A percentile compares a stretch with the other conserved stretches of the same genome.
phyloP scores from a whole-genome alignment of 2,329 filamentous ascomycete genomes.

The Diaporthe sp. region DNA sequence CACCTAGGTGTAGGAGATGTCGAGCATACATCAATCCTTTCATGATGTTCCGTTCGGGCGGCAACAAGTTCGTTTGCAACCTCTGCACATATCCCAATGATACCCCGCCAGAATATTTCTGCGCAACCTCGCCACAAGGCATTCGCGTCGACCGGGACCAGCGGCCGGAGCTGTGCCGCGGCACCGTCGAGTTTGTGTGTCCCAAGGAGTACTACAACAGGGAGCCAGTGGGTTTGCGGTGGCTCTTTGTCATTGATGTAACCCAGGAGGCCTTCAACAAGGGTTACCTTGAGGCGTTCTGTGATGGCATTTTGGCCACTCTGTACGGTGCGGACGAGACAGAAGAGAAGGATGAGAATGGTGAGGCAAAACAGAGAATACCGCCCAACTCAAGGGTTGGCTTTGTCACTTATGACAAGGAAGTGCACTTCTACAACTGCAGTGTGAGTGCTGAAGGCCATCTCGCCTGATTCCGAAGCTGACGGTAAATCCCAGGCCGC shows the following conservation, averaged over 20 bases:
- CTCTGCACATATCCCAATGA: constrained; percentile 98
- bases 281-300: constrained; percentile 91
- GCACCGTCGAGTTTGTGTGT: constrained; percentile 96
- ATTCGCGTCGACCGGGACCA: constrained; percentile 89
- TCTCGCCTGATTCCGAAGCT: neutral
- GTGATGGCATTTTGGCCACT: constrained; percentile 87
- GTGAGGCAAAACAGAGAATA: constrained; percentile 71
- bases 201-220: constrained; percentile 99
- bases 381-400: constrained; percentile 89
- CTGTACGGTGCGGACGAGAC: constrained; percentile 80
- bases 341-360: constrained; percentile 64
- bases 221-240: constrained; percentile 88
- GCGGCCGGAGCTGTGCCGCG: constrained; percentile 88
- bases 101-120: constrained; percentile 91
- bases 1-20: constrained; percentile 92
- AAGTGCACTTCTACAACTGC: constrained; percentile 98
- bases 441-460: constrained; percentile 68
- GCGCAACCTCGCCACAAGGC: constrained; percentile 88
- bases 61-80: constrained; percentile 98
- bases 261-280: constrained; percentile 92
- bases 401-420: constrained; percentile 95
- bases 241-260: constrained; percentile 93
- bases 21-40: constrained; percentile 98
- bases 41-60: constrained; percentile 95
- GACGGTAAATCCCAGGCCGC: constrained; percentile 64